A percentile compares a stretch with the other conserved stretches of the same genome.
These are phyloP conservation scores for Clitocybe nebularis DNA, from an alignment of 1,284 basidiomycete genomes.

Conservation along the genomic window DNA sequence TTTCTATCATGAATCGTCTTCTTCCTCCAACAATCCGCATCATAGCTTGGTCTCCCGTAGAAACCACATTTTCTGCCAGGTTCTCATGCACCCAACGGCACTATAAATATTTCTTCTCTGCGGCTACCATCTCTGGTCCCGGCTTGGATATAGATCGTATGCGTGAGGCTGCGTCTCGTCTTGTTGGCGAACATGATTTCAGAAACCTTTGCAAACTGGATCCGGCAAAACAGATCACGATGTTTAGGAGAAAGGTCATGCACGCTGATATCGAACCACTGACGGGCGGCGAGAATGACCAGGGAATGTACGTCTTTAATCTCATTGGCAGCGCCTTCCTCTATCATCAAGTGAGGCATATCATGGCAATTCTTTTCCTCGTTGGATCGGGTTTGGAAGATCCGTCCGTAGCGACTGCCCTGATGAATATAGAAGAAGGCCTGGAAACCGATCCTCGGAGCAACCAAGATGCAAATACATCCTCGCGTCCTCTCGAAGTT, in stretches of 20 bases:
- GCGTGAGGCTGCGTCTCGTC: slow-evolving; percentile 66
- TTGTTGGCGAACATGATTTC: slow-evolving; percentile 94
- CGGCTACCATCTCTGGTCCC: slow-evolving; percentile 25
- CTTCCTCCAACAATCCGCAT: slow-evolving; percentile 88
- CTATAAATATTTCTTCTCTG: slow-evolving; percentile 96
- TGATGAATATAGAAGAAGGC: slow-evolving; percentile 64
- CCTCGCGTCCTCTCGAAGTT: no score
- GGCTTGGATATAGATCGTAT: slow-evolving; percentile 74
- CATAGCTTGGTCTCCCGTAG: slow-evolving; percentile 95
- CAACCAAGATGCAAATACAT: slow-evolving; percentile 12
- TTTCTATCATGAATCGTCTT: slow-evolving; percentile 83
- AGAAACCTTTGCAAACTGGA: slow-evolving; percentile 97
- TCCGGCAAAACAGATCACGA: slow-evolving; percentile 87
- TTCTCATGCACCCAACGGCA: slow-evolving; percentile 87
- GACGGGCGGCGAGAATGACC: slow-evolving; percentile 20
- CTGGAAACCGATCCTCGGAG: slow-evolving; percentile 24
- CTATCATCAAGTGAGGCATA: slow-evolving; percentile 97
- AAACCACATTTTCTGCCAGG: slow-evolving; percentile 77
- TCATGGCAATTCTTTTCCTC: slow-evolving; percentile 90
- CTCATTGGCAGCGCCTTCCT: slow-evolving; percentile 88
- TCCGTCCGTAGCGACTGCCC: slow-evolving; percentile 65
- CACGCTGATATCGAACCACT: slow-evolving; percentile 58
- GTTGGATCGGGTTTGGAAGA: slow-evolving; percentile 81
- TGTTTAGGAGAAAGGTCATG: slow-evolving; percentile 66
- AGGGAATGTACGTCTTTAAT: slow-evolving; percentile 77